phyloP scores from a whole-genome alignment of 352 stramenopile genomes.

The Phytophthora macrochlamydospora region DNA sequence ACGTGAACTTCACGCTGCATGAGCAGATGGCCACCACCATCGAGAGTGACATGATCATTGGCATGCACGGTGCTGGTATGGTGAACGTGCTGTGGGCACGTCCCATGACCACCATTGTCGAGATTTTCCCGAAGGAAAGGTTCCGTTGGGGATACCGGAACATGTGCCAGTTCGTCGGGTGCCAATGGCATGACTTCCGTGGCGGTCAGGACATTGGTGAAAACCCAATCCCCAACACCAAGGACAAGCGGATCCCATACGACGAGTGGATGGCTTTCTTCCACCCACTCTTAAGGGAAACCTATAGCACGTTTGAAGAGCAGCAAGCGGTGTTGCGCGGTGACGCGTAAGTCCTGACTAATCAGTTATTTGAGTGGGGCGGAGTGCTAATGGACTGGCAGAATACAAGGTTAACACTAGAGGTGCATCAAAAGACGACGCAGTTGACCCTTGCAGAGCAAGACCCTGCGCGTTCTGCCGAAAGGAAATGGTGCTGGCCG shows the following conservation, averaged over 20 bases:
- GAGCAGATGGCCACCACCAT: constrained; percentile 73
- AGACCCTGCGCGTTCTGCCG: background rate
- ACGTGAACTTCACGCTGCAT: constrained; percentile 52
- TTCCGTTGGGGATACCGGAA: constrained; percentile 78
- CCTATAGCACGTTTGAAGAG: constrained; percentile 22
- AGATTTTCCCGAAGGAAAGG: constrained; percentile 71
- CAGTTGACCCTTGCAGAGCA: constrained; percentile 12
- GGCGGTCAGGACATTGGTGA: constrained; percentile 39
- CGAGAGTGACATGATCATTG: constrained; percentile 77
- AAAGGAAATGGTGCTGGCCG: constrained; percentile 3
- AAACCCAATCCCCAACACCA: constrained; percentile 39
- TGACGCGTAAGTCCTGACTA: constrained; percentile 19
- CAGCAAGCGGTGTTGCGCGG: constrained; percentile 22
- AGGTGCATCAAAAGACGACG: constrained; percentile 19
- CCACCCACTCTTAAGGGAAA: constrained; percentile 38
- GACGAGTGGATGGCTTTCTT: constrained; percentile 64
- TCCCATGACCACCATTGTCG: constrained; percentile 56
- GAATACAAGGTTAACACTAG: constrained; percentile 17
- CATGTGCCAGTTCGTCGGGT: constrained; percentile 74
- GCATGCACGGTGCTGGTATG: constrained; percentile 84
- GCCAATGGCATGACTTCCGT: constrained; percentile 65
- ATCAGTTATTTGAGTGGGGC: constrained; percentile 21
- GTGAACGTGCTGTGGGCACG: constrained; percentile 76
- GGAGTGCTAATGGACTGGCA: background rate
- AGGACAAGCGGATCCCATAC: constrained; percentile 57